Percentiles rank a stretch among this genome's conserved stretches.
phyloP scores from a whole-genome alignment of 192 early-diverging fungal genomes.

The Entomortierella lignicola region DNA sequence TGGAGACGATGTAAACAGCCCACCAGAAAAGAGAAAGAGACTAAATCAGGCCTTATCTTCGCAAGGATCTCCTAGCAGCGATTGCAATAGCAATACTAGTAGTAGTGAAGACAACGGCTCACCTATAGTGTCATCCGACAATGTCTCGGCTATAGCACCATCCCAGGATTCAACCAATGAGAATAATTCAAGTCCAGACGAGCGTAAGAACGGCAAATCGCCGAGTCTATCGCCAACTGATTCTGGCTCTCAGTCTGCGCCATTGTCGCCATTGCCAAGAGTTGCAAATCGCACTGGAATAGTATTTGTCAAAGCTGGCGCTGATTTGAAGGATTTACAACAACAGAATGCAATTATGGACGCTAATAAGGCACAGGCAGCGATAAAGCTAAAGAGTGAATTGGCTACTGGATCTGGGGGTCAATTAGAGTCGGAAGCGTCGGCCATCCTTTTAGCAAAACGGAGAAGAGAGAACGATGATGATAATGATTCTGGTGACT shows the following conservation, averaged over 20 bases:
- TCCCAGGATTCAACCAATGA: too few species aligned
- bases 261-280: constrained; percentile 5
- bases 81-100: too few species aligned
- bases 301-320: constrained; percentile 11
- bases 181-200: too few species aligned
- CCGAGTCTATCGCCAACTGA: not conserved
- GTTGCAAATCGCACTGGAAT: constrained; percentile 1
- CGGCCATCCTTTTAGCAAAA: not conserved
- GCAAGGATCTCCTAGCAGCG: not conserved
- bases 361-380: not conserved
- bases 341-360: not conserved
- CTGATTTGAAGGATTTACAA: not conserved
- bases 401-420: not conserved
- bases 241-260: not conserved
- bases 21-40: constrained; percentile 3
- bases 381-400: constrained; percentile 3
- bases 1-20: not conserved
- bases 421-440: not conserved
- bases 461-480: constrained; percentile 3
- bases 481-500: not conserved
- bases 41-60: not conserved
- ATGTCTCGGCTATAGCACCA: too few species aligned
- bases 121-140: too few species aligned
- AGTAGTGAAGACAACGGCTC: too few species aligned
- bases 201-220: not conserved